Evolutionary conservation across 73 alveolate genomes (phyloP).

Genomic region (Symbiodinium natans): DNA sequence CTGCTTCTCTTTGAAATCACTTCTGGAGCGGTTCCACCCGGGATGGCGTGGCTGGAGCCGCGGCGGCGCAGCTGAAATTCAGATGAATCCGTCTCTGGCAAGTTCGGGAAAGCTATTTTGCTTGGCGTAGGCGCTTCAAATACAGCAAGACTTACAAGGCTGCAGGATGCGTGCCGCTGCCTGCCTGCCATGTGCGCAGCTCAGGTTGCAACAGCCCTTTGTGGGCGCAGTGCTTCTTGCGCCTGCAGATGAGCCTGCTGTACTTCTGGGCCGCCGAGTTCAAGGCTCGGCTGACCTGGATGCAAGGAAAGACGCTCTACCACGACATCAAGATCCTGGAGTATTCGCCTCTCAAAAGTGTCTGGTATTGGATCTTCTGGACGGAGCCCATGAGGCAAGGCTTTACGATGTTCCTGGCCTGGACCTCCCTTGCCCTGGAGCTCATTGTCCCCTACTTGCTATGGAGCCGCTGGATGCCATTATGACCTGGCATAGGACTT

Average conservation of each 20-base stretch:
- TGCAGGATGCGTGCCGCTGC: too few species aligned
- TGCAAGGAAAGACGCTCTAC: background rate
- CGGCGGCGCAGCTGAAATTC: too few species aligned
- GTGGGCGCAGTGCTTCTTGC: background rate
- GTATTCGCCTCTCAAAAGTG: background rate
- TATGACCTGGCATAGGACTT: too few species aligned
- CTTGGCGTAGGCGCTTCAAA: too few species aligned
- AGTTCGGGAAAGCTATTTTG: too few species aligned
- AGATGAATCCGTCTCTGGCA: too few species aligned
- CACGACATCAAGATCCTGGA: background rate
- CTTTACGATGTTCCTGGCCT: background rate
- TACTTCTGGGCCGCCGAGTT: constrained; percentile 1
- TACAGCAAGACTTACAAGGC: too few species aligned
- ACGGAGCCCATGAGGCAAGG: background rate
- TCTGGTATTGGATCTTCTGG: background rate
- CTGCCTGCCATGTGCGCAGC: too few species aligned
- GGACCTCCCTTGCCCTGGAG: background rate
- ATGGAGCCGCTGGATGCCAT: background rate
- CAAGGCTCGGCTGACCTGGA: background rate
- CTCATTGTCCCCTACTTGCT: background rate
- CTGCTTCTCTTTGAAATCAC: background rate
- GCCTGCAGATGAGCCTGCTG: constrained; percentile 3
- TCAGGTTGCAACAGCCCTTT: background rate
- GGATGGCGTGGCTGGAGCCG: background rate
- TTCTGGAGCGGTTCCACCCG: background rate